These are phyloP conservation scores for Termitomyces sp. DNA, from an alignment of 768 basidiomycete genomes.

Conservation along the genomic window DNA sequence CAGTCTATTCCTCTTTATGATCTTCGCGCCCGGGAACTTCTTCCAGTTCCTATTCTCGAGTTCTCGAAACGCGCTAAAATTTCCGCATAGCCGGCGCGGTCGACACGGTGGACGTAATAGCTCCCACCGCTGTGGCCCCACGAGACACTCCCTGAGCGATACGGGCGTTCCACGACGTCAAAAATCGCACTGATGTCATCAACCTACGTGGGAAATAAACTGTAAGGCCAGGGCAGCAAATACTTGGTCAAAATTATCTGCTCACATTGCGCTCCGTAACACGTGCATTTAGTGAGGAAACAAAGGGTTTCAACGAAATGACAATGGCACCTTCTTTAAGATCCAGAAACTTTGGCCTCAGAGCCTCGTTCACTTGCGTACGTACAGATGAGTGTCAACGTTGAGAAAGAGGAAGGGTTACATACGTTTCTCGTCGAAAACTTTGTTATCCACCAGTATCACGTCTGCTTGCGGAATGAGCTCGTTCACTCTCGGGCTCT, in stretches of 20 bases:
- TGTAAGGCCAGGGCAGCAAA: neutral
- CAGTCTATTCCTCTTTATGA: slow-evolving; percentile 7
- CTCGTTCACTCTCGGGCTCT: slow-evolving; percentile 56
- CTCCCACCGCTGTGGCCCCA: slow-evolving; percentile 70
- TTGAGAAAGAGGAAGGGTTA: slow-evolving; percentile 13
- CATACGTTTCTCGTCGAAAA: slow-evolving; percentile 69
- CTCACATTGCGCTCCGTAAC: slow-evolving; percentile 81
- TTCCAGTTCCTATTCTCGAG: slow-evolving; percentile 25
- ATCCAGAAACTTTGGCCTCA: slow-evolving; percentile 89
- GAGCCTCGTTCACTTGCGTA: slow-evolving; percentile 66
- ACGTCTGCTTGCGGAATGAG: slow-evolving; percentile 82
- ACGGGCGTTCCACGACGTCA: slow-evolving; percentile 62
- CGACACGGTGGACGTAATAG: slow-evolving; percentile 75
- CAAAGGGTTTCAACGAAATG: slow-evolving; percentile 83
- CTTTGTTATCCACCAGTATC: slow-evolving; percentile 86
- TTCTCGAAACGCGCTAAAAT: slow-evolving; percentile 54
- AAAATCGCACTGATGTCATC: slow-evolving; percentile 82
- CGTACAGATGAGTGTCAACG: slow-evolving; percentile 4
- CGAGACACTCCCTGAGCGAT: slow-evolving; percentile 71
- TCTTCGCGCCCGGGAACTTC: slow-evolving; percentile 25
- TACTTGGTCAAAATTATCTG: neutral
- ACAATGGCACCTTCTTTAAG: slow-evolving; percentile 90
- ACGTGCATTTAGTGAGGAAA: slow-evolving; percentile 63
- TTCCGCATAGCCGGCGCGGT: slow-evolving; percentile 62
- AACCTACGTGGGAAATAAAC: slow-evolving; percentile 31